phyloP scores from a whole-genome alignment of 345 rosid genomes.

The Odontarrhena argentea region DNA sequence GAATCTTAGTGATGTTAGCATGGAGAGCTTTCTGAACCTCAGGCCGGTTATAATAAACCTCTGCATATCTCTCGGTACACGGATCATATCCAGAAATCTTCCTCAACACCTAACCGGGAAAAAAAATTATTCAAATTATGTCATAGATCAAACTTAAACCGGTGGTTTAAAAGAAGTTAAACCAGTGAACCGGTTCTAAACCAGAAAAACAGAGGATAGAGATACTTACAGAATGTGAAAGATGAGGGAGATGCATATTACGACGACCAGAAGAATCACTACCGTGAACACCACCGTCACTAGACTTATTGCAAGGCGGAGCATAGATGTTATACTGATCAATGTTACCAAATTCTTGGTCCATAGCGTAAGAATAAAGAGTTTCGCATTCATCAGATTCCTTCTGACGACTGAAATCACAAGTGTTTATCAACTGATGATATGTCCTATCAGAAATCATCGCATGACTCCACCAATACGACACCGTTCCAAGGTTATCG shows the following conservation, averaged over 20 bases:
- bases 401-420: constrained; percentile 77
- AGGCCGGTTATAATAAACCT: constrained; percentile 84
- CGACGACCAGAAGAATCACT: constrained; percentile 44
- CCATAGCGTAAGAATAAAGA: constrained; percentile 86
- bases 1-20: constrained; percentile 72
- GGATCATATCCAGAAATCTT: constrained; percentile 88
- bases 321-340: constrained; percentile 96
- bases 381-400: constrained; percentile 92
- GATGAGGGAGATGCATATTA: constrained; percentile 66
- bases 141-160: too few species aligned
- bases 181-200: constrained; percentile 12
- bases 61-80: constrained; percentile 96
- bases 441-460: constrained; percentile 94
- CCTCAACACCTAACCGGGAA: constrained; percentile 50
- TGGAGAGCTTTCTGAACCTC: constrained; percentile 92
- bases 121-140: neutral
- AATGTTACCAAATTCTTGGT: constrained; percentile 89
- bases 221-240: constrained; percentile 49
- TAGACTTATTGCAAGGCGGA: constrained; percentile 86
- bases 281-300: constrained; percentile 54
- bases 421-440: constrained; percentile 72
- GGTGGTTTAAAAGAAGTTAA: neutral
- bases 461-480: constrained; percentile 99
- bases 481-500: constrained; percentile 94
- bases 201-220: constrained; percentile 8